Evolutionary conservation across 176 grass and related monocot genomes (phyloP).

Genomic region (Eremochloa ophiuroides): DNA sequence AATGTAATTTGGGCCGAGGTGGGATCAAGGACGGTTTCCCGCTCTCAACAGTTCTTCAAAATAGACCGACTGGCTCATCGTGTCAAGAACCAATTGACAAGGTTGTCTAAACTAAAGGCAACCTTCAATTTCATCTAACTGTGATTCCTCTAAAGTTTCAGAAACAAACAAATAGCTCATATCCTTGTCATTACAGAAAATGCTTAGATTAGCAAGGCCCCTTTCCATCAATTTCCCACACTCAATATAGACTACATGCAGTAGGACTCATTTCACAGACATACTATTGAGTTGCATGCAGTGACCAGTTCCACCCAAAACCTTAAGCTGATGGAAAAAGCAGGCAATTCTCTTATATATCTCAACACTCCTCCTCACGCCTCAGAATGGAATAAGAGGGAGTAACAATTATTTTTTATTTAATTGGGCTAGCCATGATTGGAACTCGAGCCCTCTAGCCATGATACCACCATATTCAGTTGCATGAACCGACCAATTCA

Average conservation of each 20-base stretch:
- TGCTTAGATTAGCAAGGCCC: background rate
- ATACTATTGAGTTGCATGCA: background rate
- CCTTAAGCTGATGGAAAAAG: background rate
- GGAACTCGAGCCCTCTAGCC: background rate
- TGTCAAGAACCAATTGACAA: background rate
- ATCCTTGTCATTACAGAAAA: background rate
- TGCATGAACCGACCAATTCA: background rate
- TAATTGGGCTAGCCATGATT: background rate
- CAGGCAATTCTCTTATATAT: background rate
- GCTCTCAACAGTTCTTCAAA: background rate
- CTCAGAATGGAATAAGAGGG: background rate
- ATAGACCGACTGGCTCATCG: background rate
- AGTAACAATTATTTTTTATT: background rate
- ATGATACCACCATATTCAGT: background rate
- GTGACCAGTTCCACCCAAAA: background rate
- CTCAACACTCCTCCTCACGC: background rate
- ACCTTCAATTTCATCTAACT: background rate
- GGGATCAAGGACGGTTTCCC: too few species aligned
- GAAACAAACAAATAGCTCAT: background rate
- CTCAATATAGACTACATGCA: background rate
- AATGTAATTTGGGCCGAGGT: too few species aligned
- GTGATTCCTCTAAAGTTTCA: background rate
- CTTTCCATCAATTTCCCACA: background rate
- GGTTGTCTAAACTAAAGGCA: background rate
- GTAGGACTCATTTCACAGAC: background rate